Conservation (phyloP, 2,329 filamentous ascomycete species). For the Hymenoscyphus linearis region DNA sequence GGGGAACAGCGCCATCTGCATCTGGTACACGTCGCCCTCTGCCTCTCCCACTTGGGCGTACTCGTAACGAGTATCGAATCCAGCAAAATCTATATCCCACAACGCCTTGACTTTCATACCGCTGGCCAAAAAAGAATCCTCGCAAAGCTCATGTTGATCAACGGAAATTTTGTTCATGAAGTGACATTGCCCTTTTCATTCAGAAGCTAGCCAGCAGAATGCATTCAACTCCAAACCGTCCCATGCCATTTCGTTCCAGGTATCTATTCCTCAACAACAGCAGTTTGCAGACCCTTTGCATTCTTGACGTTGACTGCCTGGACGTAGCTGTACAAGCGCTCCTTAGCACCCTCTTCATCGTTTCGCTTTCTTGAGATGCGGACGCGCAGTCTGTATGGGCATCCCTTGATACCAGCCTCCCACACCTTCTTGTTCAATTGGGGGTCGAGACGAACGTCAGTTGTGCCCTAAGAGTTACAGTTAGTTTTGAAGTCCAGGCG, state of each 20-base stretch:
- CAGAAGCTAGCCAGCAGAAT: slow-evolving; percentile 31
- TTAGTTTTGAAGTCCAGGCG: slow-evolving; percentile 9
- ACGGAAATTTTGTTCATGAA: background rate
- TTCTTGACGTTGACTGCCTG: slow-evolving; percentile 13
- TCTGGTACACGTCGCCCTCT: background rate
- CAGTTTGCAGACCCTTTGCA: slow-evolving; percentile 92
- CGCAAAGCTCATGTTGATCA: background rate
- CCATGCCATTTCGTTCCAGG: slow-evolving; percentile 22
- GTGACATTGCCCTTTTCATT: slow-evolving; percentile 30
- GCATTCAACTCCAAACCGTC: slow-evolving; percentile 28
- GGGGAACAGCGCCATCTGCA: background rate
- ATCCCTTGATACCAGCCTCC: slow-evolving; percentile 98
- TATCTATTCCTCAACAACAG: slow-evolving; percentile 70
- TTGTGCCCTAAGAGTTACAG: slow-evolving; percentile 65
- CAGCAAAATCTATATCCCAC: background rate
- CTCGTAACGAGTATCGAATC: background rate
- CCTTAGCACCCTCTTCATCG: slow-evolving; percentile 98
- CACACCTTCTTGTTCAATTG: slow-evolving; percentile 99
- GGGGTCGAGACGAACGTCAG: slow-evolving; percentile 95
- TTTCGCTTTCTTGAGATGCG: slow-evolving; percentile 99
- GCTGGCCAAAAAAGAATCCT: background rate
- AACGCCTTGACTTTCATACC: background rate
- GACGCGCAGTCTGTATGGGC: slow-evolving; percentile 93
- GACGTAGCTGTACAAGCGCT: slow-evolving; percentile 35
- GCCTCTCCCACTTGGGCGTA: background rate